phyloP scores from a whole-genome alignment of 2,329 filamentous ascomycete species.

The Didymella lethalis region DNA sequence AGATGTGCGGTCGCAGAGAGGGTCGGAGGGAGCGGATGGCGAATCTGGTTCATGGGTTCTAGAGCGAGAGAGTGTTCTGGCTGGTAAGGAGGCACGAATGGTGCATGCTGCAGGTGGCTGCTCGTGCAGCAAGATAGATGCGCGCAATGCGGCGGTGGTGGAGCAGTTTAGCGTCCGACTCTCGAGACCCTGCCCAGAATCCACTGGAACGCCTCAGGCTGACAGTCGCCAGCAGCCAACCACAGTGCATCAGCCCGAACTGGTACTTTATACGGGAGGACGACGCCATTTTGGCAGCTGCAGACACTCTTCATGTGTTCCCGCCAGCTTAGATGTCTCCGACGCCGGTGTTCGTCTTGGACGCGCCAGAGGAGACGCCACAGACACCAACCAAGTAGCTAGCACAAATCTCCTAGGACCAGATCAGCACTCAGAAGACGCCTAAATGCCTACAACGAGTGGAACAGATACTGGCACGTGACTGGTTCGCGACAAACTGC shows the following conservation, averaged over 20 bases:
- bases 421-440: not conserved
- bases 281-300: not conserved
- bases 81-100: constrained; percentile 16
- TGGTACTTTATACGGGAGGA: not conserved
- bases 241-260: not conserved
- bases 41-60: constrained; percentile 29
- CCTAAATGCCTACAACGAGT: not conserved
- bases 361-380: not conserved
- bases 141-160: constrained; percentile 33
- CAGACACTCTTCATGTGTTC: not conserved
- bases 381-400: not conserved
- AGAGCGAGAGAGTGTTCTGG: constrained; percentile 18
- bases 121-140: constrained; percentile 36
- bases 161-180: constrained; percentile 21
- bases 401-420: not conserved
- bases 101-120: constrained; percentile 34
- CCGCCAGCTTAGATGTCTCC: not conserved
- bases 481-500: not conserved
- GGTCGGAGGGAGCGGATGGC: constrained; percentile 25
- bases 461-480: not conserved
- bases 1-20: constrained; percentile 34
- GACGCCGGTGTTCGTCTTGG: not conserved
- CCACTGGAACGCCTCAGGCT: constrained; percentile 3
- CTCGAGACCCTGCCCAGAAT: constrained; percentile 6
- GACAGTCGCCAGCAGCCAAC: constrained; percentile 6